A percentile compares a stretch with the other conserved stretches of the same genome.
These are phyloP conservation scores for Naegleria lovaniensis DNA, from an alignment of 208 protist species.

Conservation along the genomic window DNA sequence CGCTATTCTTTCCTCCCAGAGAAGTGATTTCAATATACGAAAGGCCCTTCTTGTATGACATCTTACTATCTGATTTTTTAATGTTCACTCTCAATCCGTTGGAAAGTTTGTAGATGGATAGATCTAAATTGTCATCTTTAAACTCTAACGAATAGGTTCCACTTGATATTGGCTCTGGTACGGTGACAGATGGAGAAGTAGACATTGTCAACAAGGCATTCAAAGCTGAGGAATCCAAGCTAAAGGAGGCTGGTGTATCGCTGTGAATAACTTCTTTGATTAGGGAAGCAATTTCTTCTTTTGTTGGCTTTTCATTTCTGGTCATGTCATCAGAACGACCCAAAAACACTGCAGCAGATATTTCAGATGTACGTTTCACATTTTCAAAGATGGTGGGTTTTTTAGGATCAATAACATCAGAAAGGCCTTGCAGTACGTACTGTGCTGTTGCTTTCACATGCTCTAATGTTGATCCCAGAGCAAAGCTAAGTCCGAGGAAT, in stretches of 20 bases:
- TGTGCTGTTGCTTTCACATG: background rate
- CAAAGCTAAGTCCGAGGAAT: background rate
- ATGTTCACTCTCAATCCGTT: slow-evolving; percentile 4
- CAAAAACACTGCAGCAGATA: background rate
- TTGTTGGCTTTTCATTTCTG: background rate
- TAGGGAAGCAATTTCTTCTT: background rate
- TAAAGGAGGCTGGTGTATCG: background rate
- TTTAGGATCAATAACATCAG: background rate
- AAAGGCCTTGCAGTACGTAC: background rate
- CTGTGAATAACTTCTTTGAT: background rate
- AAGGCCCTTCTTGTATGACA: background rate
- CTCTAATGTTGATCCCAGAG: background rate
- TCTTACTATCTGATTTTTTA: background rate
- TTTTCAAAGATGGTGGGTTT: background rate
- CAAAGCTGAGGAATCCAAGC: background rate
- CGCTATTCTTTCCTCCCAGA: background rate
- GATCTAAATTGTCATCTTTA: background rate
- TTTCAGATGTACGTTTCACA: background rate
- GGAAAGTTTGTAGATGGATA: background rate
- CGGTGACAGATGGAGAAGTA: background rate
- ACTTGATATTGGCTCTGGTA: background rate
- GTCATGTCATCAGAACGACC: background rate
- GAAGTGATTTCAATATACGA: background rate
- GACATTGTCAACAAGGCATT: background rate
- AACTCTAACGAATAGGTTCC: background rate